These are phyloP conservation scores for Rhodotorula babjevae DNA, from an alignment of 768 basidiomycete species.

Conservation along the genomic window DNA sequence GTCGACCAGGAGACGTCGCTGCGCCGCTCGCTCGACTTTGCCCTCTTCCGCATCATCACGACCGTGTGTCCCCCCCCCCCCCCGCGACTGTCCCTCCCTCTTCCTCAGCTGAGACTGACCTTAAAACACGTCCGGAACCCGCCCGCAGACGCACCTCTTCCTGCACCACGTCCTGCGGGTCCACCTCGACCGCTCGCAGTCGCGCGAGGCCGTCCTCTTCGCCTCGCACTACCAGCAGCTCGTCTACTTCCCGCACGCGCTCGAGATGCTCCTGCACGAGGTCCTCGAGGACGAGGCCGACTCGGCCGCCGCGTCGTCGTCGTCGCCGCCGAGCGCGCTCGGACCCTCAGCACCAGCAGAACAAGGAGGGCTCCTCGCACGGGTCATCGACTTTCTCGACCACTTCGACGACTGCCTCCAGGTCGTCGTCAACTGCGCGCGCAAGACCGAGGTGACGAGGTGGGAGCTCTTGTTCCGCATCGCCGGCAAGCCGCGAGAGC, in stretches of 20 bases:
- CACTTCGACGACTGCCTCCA: slow-evolving; percentile 86
- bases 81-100: background rate
- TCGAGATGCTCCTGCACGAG: slow-evolving; percentile 89
- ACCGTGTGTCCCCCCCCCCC: slow-evolving; percentile 55
- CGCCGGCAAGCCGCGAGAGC: slow-evolving; percentile 79
- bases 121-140: background rate
- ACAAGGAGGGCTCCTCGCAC: slow-evolving; percentile 53
- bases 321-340: slow-evolving; percentile 14
- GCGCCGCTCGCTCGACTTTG: slow-evolving; percentile 72
- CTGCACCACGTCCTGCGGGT: slow-evolving; percentile 82
- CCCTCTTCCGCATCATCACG: slow-evolving; percentile 84
- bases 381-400: slow-evolving; percentile 83
- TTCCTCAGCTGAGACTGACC: background rate
- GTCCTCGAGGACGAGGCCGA: slow-evolving; percentile 79
- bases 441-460: slow-evolving; percentile 88
- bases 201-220: slow-evolving; percentile 75
- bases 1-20: slow-evolving; percentile 81
- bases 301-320: background rate
- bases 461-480: slow-evolving; percentile 85
- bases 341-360: too few relatives aligned
- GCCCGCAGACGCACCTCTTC: slow-evolving; percentile 77
- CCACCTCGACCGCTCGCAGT: slow-evolving; percentile 61
- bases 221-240: slow-evolving; percentile 80
- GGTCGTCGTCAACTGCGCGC: slow-evolving; percentile 89
- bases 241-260: slow-evolving; percentile 85